Base-by-base conservation (phyloP, 1,284 basidiomycete genomes). In the Porphyrellus sp. region DNA sequence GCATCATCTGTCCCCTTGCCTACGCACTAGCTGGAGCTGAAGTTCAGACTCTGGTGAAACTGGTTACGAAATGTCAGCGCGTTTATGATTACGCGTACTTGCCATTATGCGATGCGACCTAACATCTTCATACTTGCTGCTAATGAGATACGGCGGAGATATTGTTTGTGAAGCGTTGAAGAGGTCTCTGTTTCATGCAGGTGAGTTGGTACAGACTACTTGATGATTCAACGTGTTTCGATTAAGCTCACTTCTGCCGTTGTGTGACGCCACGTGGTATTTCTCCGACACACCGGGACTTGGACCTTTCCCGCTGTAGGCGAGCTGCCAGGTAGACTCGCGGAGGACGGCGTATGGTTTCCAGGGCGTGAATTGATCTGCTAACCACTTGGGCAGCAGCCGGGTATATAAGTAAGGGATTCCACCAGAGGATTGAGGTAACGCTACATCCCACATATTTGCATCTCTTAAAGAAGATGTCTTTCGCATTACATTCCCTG, bases 381-480 rank as follows among this genome's bases (percentile, higher is more conserved):
- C 34, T 35, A 38, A 23, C 20, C 21, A 38, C 20, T 21, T 23
- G 37, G 13, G 15, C n/a, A n/a, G n/a, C n/a, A 23, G 37, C 5
- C 24, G 25, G 13, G 25, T 42, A 43, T 42, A 43, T 43, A 43
- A 43, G 41, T 30, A 43, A 28, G 41, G 5, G 18, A 3, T 21
- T 8, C 12, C 4, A 11, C 24, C 11, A 16, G 27, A 42, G 40
- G n/a, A 20, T n/a, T n/a, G n/a, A 30, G 18, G n/a, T 13, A 18
- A 31, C 18, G 5, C 6, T 21, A 7, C 28, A 15, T 20, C 13
- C 28, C 1, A 11, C 20, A 21, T 18, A 15, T 21, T 18, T 35
- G 1, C 4, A 18, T 20, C 13, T 24, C 27, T 12, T 25, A 3
- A 24, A 30, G 23, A 15, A 9, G n/a, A 62, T 62, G 61, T 46